Evolutionary conservation across 116 monocot species (phyloP).

Genomic region (Phalaenopsis hybrid): DNA sequence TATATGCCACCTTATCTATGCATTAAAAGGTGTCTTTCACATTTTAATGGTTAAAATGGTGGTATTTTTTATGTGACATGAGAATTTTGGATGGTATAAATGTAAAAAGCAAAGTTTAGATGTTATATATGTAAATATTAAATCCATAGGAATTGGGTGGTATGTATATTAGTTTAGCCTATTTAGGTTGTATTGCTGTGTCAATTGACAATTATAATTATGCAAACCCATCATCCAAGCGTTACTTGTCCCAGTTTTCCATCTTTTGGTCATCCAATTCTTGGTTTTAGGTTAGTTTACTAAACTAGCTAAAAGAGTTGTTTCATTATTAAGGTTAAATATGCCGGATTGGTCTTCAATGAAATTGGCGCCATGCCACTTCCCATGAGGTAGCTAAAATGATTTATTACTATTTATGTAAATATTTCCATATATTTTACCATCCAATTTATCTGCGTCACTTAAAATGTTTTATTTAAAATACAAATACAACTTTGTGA

Average conservation of each 20-base stretch:
- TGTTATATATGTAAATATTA: no score
- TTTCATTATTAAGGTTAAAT: not conserved
- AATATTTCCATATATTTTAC: not conserved
- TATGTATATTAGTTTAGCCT: not conserved
- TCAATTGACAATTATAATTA: not conserved
- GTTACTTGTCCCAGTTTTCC: not conserved
- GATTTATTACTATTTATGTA: not conserved
- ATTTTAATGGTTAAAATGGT: no score
- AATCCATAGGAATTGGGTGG: no score
- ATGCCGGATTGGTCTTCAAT: not conserved
- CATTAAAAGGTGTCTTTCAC: no score
- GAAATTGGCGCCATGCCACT: not conserved
- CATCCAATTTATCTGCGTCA: not conserved
- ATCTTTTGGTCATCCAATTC: not conserved
- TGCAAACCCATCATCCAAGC: no score
- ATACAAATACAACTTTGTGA: not conserved
- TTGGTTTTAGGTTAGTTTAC: not conserved
- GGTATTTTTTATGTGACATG: no score
- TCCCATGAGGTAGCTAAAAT: not conserved
- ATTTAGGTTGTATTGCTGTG: not conserved
- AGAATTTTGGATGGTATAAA: no score
- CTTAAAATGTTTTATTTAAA: not conserved
- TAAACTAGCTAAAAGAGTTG: not conserved
- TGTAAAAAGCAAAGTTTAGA: no score
- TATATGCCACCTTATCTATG: no score